Evolutionary conservation across 2,329 filamentous ascomycete species (phyloP).

Genomic region (Chaetomiaceae sp.): DNA sequence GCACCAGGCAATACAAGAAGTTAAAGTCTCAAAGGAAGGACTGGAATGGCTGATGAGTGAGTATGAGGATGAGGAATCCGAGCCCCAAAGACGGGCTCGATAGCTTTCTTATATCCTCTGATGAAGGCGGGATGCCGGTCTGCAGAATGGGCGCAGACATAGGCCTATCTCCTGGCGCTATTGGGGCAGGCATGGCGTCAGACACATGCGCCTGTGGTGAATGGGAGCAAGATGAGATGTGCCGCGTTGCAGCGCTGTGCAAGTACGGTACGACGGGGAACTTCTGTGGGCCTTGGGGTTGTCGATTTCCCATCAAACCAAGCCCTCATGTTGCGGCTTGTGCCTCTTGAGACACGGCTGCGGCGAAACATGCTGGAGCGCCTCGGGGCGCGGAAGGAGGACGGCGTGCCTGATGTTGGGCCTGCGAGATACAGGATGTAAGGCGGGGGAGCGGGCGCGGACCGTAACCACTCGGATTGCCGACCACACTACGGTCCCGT

Average conservation of each 20-base stretch:
- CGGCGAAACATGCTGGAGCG: not conserved
- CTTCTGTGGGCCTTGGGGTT: not conserved
- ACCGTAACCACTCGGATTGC: no score
- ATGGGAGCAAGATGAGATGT: conserved; percentile 4
- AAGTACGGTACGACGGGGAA: not conserved
- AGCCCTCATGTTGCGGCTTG: conserved; percentile 8
- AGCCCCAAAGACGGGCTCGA: conserved; percentile 13
- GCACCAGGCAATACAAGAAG: conserved; percentile 39
- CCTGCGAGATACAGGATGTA: not conserved
- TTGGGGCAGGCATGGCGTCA: conserved; percentile 1
- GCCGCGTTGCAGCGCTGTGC: not conserved
- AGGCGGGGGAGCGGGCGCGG: no score
- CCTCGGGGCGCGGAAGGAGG: not conserved
- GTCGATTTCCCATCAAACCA: not conserved
- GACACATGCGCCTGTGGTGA: conserved; percentile 6
- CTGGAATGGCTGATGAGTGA: conserved; percentile 24
- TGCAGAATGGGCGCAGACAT: not conserved
- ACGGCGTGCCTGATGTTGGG: not conserved
- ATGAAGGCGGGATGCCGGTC: not conserved
- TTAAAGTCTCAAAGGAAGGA: conserved; percentile 32
- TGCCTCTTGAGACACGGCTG: not conserved
- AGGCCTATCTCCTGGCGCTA: not conserved
- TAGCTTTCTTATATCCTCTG: conserved; percentile 15
- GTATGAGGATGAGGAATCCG: conserved; percentile 26
- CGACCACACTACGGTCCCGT: no score